Evolutionary conservation across 139 green algal genomes (phyloP).

Genomic region (Chlorella sorokiniana): DNA sequence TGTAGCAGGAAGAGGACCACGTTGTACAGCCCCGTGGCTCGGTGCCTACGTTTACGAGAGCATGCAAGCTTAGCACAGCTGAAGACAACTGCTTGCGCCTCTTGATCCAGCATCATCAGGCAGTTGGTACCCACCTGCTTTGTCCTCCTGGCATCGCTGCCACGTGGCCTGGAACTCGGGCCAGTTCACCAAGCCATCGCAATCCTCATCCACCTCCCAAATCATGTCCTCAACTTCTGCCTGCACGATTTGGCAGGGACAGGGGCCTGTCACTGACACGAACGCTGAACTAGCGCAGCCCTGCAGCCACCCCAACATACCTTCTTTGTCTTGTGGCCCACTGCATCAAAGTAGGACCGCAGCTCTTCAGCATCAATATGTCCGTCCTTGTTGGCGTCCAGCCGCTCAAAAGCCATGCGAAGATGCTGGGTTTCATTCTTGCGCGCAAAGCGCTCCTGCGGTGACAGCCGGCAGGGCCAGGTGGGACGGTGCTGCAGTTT

Average conservation of each 20-base stretch:
- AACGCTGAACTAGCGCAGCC: too few relatives aligned
- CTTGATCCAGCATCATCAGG: neutral
- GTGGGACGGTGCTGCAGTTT: too few relatives aligned
- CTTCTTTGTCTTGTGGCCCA: constrained; percentile 79
- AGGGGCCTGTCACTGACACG: neutral
- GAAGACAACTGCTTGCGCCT: neutral
- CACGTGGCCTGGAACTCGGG: constrained; percentile 92
- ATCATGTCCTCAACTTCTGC: constrained; percentile 94
- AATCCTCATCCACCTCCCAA: constrained; percentile 98
- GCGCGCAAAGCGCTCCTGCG: constrained; percentile 80
- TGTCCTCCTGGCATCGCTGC: constrained; percentile 80
- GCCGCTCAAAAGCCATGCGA: constrained; percentile 72
- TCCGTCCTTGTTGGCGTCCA: constrained; percentile 84
- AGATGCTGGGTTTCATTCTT: constrained; percentile 88
- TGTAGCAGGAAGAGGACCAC: constrained; percentile 96
- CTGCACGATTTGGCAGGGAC: constrained; percentile 28
- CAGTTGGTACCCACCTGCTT: constrained; percentile 40
- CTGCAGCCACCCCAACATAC: neutral
- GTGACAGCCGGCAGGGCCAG: neutral
- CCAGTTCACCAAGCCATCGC: constrained; percentile 68
- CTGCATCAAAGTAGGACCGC: constrained; percentile 63
- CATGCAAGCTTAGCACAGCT: neutral
- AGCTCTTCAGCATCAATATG: constrained; percentile 89
- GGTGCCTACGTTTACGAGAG: constrained; percentile 58
- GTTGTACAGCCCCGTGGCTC: constrained; percentile 93